These are phyloP conservation scores for Botrytis medusae DNA, from an alignment of 2,329 filamentous ascomycete genomes.

Conservation along the genomic window DNA sequence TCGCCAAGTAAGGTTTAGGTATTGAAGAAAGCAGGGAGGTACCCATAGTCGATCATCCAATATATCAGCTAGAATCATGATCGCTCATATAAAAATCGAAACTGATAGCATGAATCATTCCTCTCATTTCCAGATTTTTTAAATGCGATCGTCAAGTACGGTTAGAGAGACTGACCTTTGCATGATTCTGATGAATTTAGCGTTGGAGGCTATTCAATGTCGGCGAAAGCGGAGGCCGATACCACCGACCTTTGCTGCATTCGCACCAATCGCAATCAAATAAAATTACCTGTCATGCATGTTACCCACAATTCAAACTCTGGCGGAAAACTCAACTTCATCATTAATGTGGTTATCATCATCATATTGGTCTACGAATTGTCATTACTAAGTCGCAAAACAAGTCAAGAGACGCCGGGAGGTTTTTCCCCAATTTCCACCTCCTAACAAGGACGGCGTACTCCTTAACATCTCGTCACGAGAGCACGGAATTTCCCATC, in stretches of 20 bases:
- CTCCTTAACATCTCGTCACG: background rate
- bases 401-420: background rate
- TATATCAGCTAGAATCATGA: background rate
- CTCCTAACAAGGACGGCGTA: too few species aligned
- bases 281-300: background rate
- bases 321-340: background rate
- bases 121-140: background rate
- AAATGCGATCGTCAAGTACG: background rate
- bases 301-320: background rate
- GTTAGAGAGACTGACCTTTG: background rate
- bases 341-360: background rate
- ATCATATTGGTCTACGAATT: background rate
- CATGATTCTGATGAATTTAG: background rate
- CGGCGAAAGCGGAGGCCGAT: conserved; percentile 15
- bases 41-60: background rate
- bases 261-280: background rate
- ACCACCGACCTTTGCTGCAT: conserved; percentile 6
- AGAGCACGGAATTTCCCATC: background rate
- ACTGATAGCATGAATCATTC: background rate
- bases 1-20: background rate
- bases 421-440: background rate
- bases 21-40: background rate
- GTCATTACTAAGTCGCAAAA: background rate
- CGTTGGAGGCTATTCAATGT: background rate
- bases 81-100: background rate